Evolutionary conservation across 2,329 filamentous ascomycete species (phyloP).

Genomic region (Cordyceps pruinosa): DNA sequence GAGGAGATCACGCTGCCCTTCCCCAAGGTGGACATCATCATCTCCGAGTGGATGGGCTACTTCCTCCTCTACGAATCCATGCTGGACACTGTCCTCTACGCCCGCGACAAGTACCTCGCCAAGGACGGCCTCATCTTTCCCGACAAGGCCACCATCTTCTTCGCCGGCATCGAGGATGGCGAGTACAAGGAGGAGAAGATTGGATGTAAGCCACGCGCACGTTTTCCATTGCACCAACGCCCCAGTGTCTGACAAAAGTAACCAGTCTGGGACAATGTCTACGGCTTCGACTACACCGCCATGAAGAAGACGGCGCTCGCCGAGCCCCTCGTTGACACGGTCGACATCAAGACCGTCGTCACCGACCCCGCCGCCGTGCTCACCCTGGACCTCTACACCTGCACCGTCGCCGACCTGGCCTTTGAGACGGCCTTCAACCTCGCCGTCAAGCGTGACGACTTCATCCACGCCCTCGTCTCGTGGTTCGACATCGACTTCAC

Average conservation of each 20-base stretch:
- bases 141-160: conserved; percentile 96
- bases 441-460: conserved; percentile 76
- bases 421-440: conserved; percentile 77
- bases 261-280: conserved; percentile 97
- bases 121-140: conserved; percentile 93
- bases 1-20: conserved; percentile 92
- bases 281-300: conserved; percentile 93
- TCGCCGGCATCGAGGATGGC: conserved; percentile 95
- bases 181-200: conserved; percentile 99
- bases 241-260: neutral
- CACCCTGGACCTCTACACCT: conserved; percentile 88
- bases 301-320: conserved; percentile 90
- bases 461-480: conserved; percentile 89
- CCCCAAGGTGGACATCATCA: conserved; percentile 97
- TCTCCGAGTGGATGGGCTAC: conserved; percentile 99
- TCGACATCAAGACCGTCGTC: conserved; percentile 94
- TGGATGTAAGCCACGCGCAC: conserved; percentile 62
- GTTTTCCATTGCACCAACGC: neutral
- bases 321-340: conserved; percentile 94
- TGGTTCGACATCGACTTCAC: conserved; percentile 99
- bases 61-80: conserved; percentile 98
- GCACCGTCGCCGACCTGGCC: conserved; percentile 73
- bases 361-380: conserved; percentile 83
- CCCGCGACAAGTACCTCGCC: conserved; percentile 82
- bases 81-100: conserved; percentile 96